These are phyloP conservation scores for Ophiocordyceps sinensis DNA, from an alignment of 2,329 filamentous ascomycete species.

Conservation along the genomic window DNA sequence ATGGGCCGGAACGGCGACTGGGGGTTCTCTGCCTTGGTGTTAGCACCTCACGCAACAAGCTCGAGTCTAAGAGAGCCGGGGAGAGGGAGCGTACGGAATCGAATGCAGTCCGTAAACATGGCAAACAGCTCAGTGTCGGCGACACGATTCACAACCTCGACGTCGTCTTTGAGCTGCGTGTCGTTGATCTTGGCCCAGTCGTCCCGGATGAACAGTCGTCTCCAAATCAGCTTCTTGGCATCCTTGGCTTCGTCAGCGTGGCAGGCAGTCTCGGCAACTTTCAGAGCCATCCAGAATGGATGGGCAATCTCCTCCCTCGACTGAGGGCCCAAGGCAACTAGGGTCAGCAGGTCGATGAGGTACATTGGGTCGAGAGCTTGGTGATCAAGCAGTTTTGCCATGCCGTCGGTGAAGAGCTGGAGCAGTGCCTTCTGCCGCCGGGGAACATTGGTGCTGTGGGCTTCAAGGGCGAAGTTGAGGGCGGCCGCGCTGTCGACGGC, in stretches of 20 bases:
- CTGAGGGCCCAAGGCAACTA: slow-evolving; percentile 41
- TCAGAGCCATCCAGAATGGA: slow-evolving; percentile 65
- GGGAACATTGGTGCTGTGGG: slow-evolving; percentile 41
- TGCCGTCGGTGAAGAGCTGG: slow-evolving; percentile 54
- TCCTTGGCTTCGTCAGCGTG: slow-evolving; percentile 42
- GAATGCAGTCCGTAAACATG: slow-evolving; percentile 50
- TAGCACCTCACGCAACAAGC: neutral
- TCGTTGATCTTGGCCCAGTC: slow-evolving; percentile 73
- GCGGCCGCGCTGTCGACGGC: slow-evolving; percentile 73
- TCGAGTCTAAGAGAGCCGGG: neutral
- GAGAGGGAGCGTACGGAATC: slow-evolving; percentile 39
- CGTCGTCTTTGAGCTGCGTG: slow-evolving; percentile 59
- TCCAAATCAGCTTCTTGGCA: slow-evolving; percentile 60
- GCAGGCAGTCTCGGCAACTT: slow-evolving; percentile 40
- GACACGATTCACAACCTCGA: slow-evolving; percentile 47
- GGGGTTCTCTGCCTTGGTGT: slow-evolving; percentile 21
- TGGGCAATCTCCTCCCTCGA: slow-evolving; percentile 38
- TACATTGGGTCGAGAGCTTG: slow-evolving; percentile 52
- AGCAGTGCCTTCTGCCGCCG: slow-evolving; percentile 51
- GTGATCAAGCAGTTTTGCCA: slow-evolving; percentile 57
- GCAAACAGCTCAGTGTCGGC: slow-evolving; percentile 52
- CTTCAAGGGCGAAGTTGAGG: slow-evolving; percentile 58
- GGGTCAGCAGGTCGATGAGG: slow-evolving; percentile 64
- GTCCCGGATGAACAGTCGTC: slow-evolving; percentile 69
- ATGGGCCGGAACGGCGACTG: slow-evolving; percentile 29